A percentile compares a stretch with the other conserved stretches of the same genome.
Evolutionary conservation across 106 monocot genomes (phyloP).

Genomic region (Apostasia shenzhenica): DNA sequence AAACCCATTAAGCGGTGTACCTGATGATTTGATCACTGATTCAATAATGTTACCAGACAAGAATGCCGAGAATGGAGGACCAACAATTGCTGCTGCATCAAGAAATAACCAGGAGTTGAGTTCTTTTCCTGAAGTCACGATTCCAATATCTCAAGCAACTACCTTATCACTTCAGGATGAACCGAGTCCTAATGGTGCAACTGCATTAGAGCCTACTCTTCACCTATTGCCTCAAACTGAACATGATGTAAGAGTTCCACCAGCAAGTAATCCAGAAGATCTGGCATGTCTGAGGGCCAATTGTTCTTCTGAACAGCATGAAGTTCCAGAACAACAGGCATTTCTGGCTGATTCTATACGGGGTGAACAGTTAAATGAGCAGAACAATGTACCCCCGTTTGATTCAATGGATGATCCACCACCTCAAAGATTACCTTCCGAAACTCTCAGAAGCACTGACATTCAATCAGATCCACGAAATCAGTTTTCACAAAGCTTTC

Average conservation of each 20-base stretch:
- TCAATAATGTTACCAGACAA: not conserved
- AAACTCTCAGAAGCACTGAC: not conserved
- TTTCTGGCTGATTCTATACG: not conserved
- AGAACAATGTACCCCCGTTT: too few species aligned
- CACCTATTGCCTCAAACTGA: not conserved
- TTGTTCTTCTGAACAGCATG: constrained; percentile 6
- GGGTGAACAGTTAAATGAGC: not conserved
- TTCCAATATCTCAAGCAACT: not conserved
- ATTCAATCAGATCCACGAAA: constrained; percentile 5
- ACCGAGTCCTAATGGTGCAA: not conserved
- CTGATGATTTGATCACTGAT: not conserved
- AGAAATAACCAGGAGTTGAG: not conserved
- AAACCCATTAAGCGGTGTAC: not conserved
- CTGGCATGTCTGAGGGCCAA: not conserved
- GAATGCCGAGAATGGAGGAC: constrained; percentile 4
- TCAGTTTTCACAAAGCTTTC: constrained; percentile 11
- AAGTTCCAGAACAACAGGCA: constrained; percentile 7
- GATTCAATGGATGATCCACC: not conserved
- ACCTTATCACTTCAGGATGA: constrained; percentile 3
- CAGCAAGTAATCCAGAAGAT: not conserved
- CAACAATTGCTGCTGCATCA: constrained; percentile 10
- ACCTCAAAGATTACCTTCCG: constrained; percentile 6
- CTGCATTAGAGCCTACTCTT: not conserved
- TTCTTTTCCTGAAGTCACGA: not conserved
- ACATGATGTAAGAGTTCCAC: not conserved